Evolutionary conservation across 345 rosid species (phyloP).

Genomic region (Citrus maxima): DNA sequence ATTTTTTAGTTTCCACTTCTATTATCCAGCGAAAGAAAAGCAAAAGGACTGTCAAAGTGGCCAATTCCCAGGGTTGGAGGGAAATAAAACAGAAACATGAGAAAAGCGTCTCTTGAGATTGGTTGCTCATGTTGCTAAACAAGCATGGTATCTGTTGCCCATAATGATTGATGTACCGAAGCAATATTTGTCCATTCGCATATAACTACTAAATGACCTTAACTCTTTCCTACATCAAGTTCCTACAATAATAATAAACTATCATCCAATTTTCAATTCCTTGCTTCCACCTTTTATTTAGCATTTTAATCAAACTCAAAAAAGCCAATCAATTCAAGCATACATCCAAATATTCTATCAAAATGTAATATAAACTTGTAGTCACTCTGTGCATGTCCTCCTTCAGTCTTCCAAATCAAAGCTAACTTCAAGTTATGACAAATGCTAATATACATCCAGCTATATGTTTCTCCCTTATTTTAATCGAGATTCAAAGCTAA

Average conservation of each 20-base stretch:
- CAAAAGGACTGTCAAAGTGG: neutral
- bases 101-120: neutral
- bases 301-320: neutral
- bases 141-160: neutral
- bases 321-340: neutral
- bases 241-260: neutral
- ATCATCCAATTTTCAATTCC: neutral
- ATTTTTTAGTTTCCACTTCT: neutral
- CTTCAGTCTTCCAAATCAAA: neutral
- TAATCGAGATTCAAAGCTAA: conserved; percentile 3
- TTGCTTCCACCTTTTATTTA: neutral
- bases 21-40: neutral
- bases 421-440: neutral
- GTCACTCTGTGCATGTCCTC: neutral
- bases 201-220: neutral
- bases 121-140: neutral
- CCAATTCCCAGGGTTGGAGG: too few relatives aligned
- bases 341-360: neutral
- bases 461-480: neutral
- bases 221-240: neutral
- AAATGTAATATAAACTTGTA: neutral
- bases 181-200: neutral
- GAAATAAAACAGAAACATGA: neutral
- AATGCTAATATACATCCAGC: neutral
- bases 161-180: neutral